Evolutionary conservation across 1,139 yeast genomes (phyloP).

Genomic region (Blastobotrys niveus): DNA sequence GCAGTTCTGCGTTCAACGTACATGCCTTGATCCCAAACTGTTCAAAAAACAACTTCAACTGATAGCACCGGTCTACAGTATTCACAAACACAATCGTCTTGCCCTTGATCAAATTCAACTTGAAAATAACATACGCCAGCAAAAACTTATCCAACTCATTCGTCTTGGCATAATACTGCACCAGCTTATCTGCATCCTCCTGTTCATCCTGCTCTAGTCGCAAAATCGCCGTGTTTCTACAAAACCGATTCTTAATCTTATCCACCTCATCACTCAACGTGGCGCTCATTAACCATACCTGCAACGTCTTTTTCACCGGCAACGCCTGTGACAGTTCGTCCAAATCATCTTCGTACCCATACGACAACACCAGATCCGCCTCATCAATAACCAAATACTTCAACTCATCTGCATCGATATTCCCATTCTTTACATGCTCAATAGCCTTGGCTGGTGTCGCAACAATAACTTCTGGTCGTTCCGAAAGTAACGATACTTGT

Average conservation of each 20-base stretch:
- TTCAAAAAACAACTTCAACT: constrained; percentile 82
- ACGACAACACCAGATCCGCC: constrained; percentile 84
- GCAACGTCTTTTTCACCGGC: constrained; percentile 70
- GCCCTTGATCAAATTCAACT: constrained; percentile 82
- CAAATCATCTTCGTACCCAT: constrained; percentile 87
- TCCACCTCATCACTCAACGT: constrained; percentile 85
- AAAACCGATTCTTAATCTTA: constrained; percentile 65
- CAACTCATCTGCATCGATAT: constrained; percentile 42
- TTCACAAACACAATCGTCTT: constrained; percentile 89
- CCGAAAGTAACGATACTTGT: constrained; percentile 59
- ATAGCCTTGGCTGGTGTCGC: constrained; percentile 84
- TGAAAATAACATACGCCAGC: constrained; percentile 84
- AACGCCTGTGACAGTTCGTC: constrained; percentile 51
- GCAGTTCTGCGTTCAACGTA: constrained; percentile 86
- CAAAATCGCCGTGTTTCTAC: constrained; percentile 80
- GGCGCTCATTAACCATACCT: constrained; percentile 94
- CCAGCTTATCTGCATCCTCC: constrained; percentile 48
- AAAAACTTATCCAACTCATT: constrained; percentile 89
- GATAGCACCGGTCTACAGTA: constrained; percentile 90
- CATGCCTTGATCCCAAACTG: constrained; percentile 91
- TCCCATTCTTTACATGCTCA: constrained; percentile 37
- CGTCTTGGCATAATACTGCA: constrained; percentile 82
- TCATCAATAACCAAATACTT: constrained; percentile 85
- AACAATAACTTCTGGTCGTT: constrained; percentile 70
- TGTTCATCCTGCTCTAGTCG: constrained; percentile 51